Evolutionary conservation across 2,329 filamentous ascomycete species (phyloP).

Genomic region (Fusarium abutilonis): DNA sequence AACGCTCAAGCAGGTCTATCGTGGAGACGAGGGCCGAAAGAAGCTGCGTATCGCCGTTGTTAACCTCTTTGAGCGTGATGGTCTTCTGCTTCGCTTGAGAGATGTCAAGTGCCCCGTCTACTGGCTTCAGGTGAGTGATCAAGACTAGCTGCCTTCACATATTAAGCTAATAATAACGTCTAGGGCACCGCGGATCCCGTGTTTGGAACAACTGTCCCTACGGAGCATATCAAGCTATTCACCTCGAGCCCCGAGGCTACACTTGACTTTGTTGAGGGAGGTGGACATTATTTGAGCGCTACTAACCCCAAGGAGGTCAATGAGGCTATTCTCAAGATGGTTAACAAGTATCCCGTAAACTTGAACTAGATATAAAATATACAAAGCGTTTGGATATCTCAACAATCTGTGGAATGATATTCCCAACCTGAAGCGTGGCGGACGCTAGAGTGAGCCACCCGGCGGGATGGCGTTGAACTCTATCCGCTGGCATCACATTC

Average conservation of each 20-base stretch:
- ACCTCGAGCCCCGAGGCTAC: conserved; percentile 57
- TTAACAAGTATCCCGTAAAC: conserved; percentile 47
- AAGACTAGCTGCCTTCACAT: neutral
- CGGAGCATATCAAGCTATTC: conserved; percentile 63
- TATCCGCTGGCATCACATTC: no score
- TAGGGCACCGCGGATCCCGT: conserved; percentile 59
- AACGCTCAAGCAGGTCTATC: conserved; percentile 58
- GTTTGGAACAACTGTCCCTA: conserved; percentile 53
- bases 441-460: no score
- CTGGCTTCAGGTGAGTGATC: conserved; percentile 59
- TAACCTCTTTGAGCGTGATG: conserved; percentile 59
- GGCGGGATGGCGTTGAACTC: no score
- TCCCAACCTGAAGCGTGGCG: no score
- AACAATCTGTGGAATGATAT: neutral
- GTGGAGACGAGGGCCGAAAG: conserved; percentile 60
- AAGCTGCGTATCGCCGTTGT: conserved; percentile 59
- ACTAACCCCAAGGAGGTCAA: conserved; percentile 59
- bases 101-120: conserved; percentile 62
- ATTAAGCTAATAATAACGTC: conserved; percentile 13
- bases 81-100: conserved; percentile 56
- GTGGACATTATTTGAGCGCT: conserved; percentile 60
- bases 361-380: conserved; percentile 5
- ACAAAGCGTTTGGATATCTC: neutral
- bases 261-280: conserved; percentile 56
- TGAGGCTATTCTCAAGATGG: conserved; percentile 57